Evolutionary conservation across 306 rosid genomes (phyloP).

Genomic region (Hippophae tibetana): DNA sequence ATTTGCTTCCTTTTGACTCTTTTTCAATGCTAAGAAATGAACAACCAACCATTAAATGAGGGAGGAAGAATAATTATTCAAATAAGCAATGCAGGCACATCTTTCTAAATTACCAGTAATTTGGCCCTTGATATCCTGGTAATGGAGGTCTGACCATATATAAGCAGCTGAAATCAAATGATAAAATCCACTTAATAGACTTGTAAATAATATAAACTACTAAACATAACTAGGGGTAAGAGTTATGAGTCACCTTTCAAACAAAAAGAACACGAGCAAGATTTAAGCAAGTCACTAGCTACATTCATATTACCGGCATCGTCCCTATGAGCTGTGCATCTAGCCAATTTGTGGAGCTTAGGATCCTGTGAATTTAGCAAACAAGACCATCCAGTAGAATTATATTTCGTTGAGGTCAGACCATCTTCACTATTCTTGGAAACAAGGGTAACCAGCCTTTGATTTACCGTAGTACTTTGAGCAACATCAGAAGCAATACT

Average conservation of each 20-base stretch:
- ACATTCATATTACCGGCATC: conserved; percentile 19
- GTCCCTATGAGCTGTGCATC: conserved; percentile 40
- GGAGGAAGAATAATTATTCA: background rate
- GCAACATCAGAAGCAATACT: conserved; percentile 15
- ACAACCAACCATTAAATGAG: background rate
- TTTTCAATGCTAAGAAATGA: conserved; percentile 47
- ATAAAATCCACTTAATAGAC: conserved; percentile 14
- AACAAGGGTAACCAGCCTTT: conserved; percentile 19
- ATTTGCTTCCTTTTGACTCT: conserved; percentile 73
- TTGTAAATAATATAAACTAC: background rate
- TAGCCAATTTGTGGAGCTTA: conserved; percentile 33
- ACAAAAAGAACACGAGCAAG: conserved; percentile 76
- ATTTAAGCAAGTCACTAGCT: conserved; percentile 33
- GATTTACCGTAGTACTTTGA: conserved; percentile 11
- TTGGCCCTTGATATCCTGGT: conserved; percentile 85
- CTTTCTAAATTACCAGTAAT: conserved; percentile 41
- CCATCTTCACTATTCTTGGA: conserved; percentile 23
- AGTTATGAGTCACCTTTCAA: conserved; percentile 49
- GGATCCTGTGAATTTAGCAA: conserved; percentile 21
- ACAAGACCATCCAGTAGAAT: conserved; percentile 16
- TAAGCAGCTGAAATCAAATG: conserved; percentile 47
- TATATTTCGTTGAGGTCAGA: conserved; percentile 15
- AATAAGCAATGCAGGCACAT: background rate
- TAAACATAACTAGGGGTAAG: background rate
- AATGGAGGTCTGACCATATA: conserved; percentile 84